Evolutionary conservation across 192 early-diverging fungal species (phyloP).

Genomic region (Allomyces javanicus): DNA sequence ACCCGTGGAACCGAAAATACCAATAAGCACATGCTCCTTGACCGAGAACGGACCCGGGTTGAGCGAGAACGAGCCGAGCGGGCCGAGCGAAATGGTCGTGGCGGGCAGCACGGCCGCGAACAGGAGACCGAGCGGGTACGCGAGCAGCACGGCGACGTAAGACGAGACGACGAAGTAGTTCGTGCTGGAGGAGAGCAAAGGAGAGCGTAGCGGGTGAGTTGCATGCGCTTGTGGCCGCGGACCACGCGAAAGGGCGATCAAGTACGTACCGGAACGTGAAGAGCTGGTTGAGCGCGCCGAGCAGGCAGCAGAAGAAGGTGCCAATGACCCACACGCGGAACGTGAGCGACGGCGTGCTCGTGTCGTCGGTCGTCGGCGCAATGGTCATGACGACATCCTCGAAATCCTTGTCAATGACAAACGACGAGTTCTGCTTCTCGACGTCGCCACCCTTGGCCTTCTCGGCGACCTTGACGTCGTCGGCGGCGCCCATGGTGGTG

Average conservation of each 20-base stretch:
- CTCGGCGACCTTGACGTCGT: neutral
- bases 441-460: neutral
- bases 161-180: neutral
- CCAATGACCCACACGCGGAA: constrained; percentile 48
- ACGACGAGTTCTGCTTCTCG: neutral
- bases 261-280: constrained; percentile 11
- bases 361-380: constrained; percentile 45
- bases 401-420: constrained; percentile 1
- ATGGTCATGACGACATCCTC: neutral
- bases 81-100: constrained; percentile 6
- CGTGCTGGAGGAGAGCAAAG: neutral
- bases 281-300: constrained; percentile 18
- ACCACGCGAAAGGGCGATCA: too few relatives aligned
- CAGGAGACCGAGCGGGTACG: constrained; percentile 2
- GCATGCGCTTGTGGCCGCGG: constrained; percentile 7
- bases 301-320: constrained; percentile 5
- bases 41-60: constrained; percentile 33
- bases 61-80: constrained; percentile 13
- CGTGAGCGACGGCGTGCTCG: constrained; percentile 40
- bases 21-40: constrained; percentile 30
- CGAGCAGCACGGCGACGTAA: constrained; percentile 1
- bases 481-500: too few relatives aligned
- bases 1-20: constrained; percentile 12
- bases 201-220: constrained; percentile 7
- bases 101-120: constrained; percentile 3